Base-by-base conservation (phyloP, 352 stramenopile genomes). In the Saprolegnia diclina region DNA sequence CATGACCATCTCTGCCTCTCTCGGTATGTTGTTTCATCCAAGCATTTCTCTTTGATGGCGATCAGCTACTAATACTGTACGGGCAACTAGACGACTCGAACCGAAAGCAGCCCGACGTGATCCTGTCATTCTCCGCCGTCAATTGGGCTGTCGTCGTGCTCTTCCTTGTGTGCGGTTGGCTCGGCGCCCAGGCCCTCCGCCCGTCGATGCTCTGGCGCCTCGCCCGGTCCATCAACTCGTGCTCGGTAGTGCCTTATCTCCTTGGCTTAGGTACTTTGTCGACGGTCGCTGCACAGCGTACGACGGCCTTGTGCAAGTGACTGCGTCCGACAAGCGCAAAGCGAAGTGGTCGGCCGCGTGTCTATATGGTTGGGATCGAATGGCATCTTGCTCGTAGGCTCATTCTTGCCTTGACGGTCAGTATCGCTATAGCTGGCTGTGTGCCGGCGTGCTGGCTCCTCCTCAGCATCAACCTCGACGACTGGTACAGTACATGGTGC, bases 1-100 rank as follows among this genome's bases (percentile, higher is more conserved):
- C 40, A 66, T 66, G 35, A 66, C 59, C 4, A 32, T 66, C 16
- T 66, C 59, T 14, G 29, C 59, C 10, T 37, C 59, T 5, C 16
- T 53, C 45, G n/a, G 55, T 63, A 44, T 48, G 55, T 1, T 55
- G 4, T 3, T 18, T 62, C 22, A n/a, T n/a, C n/a, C n/a, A n/a
- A n/a, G n/a, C n/a, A n/a, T n/a, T n/a, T n/a, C n/a, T n/a, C n/a
- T n/a, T n/a, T n/a, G n/a, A n/a, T n/a, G n/a, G n/a, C n/a, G n/a
- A n/a, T n/a, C n/a, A n/a, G n/a, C n/a, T n/a, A n/a, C n/a, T n/a
- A n/a, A n/a, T n/a, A n/a, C n/a, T n/a, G n/a, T n/a, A n/a, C n/a
- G n/a, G n/a, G n/a, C n/a, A n/a, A n/a, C 24, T 40, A 44, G 32
- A 62, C 24, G 29, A 44, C 13, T 22, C 18, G 24, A 14, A 62